A percentile compares a stretch with the other conserved stretches of the same genome.
Conservation (phyloP, 371 early-diverging fungal species). For the Catenaria anguillulae region DNA sequence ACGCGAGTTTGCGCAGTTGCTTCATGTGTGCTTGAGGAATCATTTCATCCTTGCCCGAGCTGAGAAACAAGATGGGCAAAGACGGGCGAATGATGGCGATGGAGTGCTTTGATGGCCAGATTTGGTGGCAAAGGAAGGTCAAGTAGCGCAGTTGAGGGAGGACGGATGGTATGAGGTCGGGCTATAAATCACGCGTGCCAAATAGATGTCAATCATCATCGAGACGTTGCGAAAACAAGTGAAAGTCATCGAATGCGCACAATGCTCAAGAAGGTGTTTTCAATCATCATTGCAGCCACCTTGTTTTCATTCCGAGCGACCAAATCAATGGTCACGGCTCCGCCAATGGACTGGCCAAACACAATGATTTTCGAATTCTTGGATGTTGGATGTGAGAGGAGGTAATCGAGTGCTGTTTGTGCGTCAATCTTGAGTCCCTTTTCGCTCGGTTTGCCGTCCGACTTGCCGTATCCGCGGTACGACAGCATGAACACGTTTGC, state of each 20-base stretch:
- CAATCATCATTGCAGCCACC: slow-evolving; percentile 70
- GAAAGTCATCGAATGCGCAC: slow-evolving; percentile 22
- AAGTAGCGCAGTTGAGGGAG: slow-evolving; percentile 56
- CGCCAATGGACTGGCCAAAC: slow-evolving; percentile 92
- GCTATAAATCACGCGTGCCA: slow-evolving; percentile 26
- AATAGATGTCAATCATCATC: too few species aligned
- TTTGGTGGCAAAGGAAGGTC: slow-evolving; percentile 69
- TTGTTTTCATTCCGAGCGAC: slow-evolving; percentile 55
- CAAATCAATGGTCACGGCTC: slow-evolving; percentile 88
- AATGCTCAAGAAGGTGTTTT: slow-evolving; percentile 87
- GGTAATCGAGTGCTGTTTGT: slow-evolving; percentile 67
- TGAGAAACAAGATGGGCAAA: slow-evolving; percentile 70
- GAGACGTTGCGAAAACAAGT: too few species aligned
- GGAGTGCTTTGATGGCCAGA: slow-evolving; percentile 65
- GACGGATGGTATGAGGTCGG: slow-evolving; percentile 70
- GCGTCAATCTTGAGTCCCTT: slow-evolving; percentile 75
- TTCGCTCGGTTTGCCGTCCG: slow-evolving; percentile 73
- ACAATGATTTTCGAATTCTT: slow-evolving; percentile 60
- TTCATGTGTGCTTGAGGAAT: slow-evolving; percentile 80
- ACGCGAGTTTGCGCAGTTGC: slow-evolving; percentile 40
- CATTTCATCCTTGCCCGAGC: slow-evolving; percentile 68
- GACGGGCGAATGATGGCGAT: slow-evolving; percentile 44
- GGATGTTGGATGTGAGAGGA: slow-evolving; percentile 51
- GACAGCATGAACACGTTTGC: slow-evolving; percentile 87
- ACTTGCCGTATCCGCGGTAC: slow-evolving; percentile 89